Conservation (phyloP, 345 rosid genomes). For the Eucalyptus viminalis region DNA sequence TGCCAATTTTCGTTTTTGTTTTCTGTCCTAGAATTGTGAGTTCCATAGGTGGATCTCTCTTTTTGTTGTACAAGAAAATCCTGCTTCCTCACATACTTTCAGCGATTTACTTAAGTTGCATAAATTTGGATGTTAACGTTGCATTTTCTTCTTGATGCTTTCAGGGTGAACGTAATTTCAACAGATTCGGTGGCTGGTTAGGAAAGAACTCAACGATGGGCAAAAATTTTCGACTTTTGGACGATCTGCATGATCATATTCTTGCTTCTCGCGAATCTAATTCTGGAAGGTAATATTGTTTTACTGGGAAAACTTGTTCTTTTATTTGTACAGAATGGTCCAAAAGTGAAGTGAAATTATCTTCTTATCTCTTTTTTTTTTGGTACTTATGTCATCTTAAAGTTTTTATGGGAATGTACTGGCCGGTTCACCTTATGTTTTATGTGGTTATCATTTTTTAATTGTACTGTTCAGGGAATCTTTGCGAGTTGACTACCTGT, state of each 20-base stretch:
- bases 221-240: constrained; percentile 79
- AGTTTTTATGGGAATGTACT: neutral
- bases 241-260: constrained; percentile 84
- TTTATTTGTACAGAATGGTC: neutral
- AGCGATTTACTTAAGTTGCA: neutral
- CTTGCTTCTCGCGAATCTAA: constrained; percentile 87
- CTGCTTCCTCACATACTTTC: neutral
- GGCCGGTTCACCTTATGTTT: neutral
- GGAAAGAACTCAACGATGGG: constrained; percentile 90
- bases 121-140: neutral
- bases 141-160: neutral
- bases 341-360: neutral
- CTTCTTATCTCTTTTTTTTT: neutral
- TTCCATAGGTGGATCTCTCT: neutral
- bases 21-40: neutral
- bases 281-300: constrained; percentile 50
- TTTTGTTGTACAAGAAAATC: neutral
- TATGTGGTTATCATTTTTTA: neutral
- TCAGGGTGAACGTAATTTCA: constrained; percentile 95
- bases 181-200: constrained; percentile 96
- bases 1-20: neutral
- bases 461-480: constrained; percentile 33
- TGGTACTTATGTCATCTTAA: neutral
- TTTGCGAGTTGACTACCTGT: constrained; percentile 70
- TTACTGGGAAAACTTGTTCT: neutral